phyloP scores from a whole-genome alignment of 2,329 filamentous ascomycete genomes.

The Xylaria sp. region DNA sequence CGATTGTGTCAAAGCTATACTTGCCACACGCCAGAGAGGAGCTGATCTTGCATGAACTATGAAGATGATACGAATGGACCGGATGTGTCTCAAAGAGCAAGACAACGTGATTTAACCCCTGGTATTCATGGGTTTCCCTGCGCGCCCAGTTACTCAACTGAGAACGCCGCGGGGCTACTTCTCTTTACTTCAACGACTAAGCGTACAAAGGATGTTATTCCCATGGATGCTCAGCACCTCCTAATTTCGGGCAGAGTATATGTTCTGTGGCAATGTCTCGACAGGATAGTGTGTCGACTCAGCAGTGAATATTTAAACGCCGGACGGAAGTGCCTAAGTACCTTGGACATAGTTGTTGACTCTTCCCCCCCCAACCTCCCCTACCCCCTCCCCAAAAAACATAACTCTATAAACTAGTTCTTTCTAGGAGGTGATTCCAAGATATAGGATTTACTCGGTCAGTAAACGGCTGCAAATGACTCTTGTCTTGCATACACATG shows the following conservation, averaged over 20 bases:
- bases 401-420: too few species aligned
- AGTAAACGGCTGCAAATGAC: background rate
- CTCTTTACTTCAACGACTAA: background rate
- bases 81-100: background rate
- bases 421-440: too few species aligned
- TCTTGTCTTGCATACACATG: background rate
- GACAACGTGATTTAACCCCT: background rate
- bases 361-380: too few species aligned
- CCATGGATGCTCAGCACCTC: background rate
- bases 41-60: constrained; percentile 34
- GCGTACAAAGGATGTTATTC: background rate
- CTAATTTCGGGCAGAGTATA: background rate
- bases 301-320: background rate
- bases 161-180: background rate
- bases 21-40: constrained; percentile 41
- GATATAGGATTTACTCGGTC: background rate
- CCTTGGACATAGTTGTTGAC: background rate
- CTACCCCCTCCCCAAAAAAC: too few species aligned
- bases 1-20: constrained; percentile 47
- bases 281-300: too few species aligned
- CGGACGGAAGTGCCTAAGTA: background rate
- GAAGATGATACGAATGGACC: background rate
- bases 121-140: background rate
- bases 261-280: too few species aligned
- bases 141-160: background rate